phyloP scores from a whole-genome alignment of 306 rosid genomes.

The Psophocarpus tetragonolobus region DNA sequence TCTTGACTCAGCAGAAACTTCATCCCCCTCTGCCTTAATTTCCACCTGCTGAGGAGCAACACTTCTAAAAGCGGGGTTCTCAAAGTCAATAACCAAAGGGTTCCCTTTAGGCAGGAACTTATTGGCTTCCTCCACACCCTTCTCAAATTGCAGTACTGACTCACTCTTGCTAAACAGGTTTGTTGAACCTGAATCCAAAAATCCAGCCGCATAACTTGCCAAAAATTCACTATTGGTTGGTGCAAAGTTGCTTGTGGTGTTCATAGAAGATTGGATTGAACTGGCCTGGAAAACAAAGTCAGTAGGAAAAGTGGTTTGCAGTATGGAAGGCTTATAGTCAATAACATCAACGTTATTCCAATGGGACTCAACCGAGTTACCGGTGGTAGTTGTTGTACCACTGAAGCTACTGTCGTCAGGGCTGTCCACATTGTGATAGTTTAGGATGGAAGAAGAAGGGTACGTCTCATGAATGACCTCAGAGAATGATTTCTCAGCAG shows the following conservation, averaged over 20 bases:
- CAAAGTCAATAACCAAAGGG: conserved; percentile 42
- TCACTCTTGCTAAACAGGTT: conserved; percentile 47
- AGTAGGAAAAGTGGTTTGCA: conserved; percentile 37
- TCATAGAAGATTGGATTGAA: conserved; percentile 38
- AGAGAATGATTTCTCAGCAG: conserved; percentile 68
- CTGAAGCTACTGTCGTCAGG: conserved; percentile 41
- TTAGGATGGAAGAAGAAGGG: conserved; percentile 35
- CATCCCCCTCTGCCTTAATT: conserved; percentile 37
- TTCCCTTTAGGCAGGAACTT: conserved; percentile 62
- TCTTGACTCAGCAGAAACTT: conserved; percentile 31
- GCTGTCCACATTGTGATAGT: conserved; percentile 34
- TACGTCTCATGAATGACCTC: conserved; percentile 55
- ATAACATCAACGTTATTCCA: conserved; percentile 30
- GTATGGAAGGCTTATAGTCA: conserved; percentile 41
- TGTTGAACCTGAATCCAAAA: conserved; percentile 19
- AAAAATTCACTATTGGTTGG: conserved; percentile 21
- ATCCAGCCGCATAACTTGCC: conserved; percentile 36
- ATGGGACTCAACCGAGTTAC: conserved; percentile 33
- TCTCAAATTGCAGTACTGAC: conserved; percentile 54
- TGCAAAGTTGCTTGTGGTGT: neutral
- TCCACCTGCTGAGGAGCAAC: conserved; percentile 27
- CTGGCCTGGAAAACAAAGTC: conserved; percentile 56
- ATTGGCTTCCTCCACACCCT: conserved; percentile 64
- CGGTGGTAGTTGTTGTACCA: conserved; percentile 21
- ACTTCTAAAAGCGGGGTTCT: conserved; percentile 31